phyloP scores from a whole-genome alignment of 768 basidiomycete genomes.

The Psilocybe cyanescens region DNA sequence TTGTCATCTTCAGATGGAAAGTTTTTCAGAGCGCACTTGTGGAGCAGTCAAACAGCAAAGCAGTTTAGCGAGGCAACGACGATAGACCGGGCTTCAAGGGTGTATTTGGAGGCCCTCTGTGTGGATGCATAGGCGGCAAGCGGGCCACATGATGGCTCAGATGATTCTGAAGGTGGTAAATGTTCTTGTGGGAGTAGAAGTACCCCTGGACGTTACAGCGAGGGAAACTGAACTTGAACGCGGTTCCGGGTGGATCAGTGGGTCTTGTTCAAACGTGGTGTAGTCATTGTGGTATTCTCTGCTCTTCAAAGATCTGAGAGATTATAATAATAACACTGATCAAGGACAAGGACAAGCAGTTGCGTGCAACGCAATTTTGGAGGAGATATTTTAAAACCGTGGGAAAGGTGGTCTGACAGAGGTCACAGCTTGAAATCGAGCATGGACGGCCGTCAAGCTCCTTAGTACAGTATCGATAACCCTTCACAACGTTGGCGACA shows the following conservation, averaged over 20 bases:
- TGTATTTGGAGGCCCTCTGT: not conserved
- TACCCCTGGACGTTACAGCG: not conserved
- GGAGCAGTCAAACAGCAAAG: not conserved
- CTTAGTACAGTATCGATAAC: too few species aligned
- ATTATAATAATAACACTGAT: too few species aligned
- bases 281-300: too few species aligned
- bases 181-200: not conserved
- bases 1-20: not conserved
- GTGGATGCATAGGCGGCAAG: not conserved
- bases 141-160: constrained; percentile 1
- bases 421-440: too few species aligned
- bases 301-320: too few species aligned
- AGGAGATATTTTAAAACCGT: not conserved
- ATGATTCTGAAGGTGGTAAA: not conserved
- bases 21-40: not conserved
- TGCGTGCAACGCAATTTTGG: not conserved
- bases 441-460: too few species aligned
- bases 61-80: not conserved
- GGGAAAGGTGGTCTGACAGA: not conserved
- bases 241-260: not conserved
- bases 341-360: too few species aligned
- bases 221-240: not conserved
- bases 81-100: not conserved
- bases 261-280: too few species aligned
- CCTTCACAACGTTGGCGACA: too few species aligned